phyloP scores from a whole-genome alignment of 768 basidiomycete genomes.

The Tylopilus sp. region DNA sequence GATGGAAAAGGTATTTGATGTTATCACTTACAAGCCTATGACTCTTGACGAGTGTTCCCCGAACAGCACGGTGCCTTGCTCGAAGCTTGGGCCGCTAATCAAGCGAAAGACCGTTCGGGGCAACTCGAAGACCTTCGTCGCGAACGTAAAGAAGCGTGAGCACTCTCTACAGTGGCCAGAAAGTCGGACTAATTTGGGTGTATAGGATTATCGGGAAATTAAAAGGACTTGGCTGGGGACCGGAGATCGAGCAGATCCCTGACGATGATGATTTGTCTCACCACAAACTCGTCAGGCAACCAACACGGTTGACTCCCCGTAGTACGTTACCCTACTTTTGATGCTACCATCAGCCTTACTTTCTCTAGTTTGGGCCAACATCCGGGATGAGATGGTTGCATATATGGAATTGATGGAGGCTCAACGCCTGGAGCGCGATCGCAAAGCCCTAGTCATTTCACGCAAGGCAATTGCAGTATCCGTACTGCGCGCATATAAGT shows the following conservation, averaged over 20 bases:
- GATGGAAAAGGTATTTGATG: slow-evolving; percentile 30
- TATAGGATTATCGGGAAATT: slow-evolving; percentile 45
- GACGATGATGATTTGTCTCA: slow-evolving; percentile 37
- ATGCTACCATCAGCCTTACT: slow-evolving; percentile 3
- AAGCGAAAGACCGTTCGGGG: slow-evolving; percentile 36
- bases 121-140: slow-evolving; percentile 43
- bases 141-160: slow-evolving; percentile 44
- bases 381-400: slow-evolving; percentile 38
- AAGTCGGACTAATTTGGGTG: background rate
- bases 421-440: slow-evolving; percentile 44
- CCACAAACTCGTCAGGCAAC: slow-evolving; percentile 46
- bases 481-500: slow-evolving; percentile 44
- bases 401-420: slow-evolving; percentile 47
- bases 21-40: background rate
- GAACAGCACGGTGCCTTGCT: slow-evolving; percentile 39
- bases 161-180: background rate
- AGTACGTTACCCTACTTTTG: slow-evolving; percentile 33
- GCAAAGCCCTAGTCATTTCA: slow-evolving; percentile 33
- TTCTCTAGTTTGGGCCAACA: slow-evolving; percentile 51
- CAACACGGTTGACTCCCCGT: slow-evolving; percentile 47
- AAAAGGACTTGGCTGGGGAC: slow-evolving; percentile 45
- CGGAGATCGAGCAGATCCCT: slow-evolving; percentile 41
- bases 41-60: background rate
- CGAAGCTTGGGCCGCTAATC: slow-evolving; percentile 38
- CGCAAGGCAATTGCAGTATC: slow-evolving; percentile 42